Conservation (phyloP, 805 yeast genomes). For the Metschnikowia chrysomelidarum region DNA sequence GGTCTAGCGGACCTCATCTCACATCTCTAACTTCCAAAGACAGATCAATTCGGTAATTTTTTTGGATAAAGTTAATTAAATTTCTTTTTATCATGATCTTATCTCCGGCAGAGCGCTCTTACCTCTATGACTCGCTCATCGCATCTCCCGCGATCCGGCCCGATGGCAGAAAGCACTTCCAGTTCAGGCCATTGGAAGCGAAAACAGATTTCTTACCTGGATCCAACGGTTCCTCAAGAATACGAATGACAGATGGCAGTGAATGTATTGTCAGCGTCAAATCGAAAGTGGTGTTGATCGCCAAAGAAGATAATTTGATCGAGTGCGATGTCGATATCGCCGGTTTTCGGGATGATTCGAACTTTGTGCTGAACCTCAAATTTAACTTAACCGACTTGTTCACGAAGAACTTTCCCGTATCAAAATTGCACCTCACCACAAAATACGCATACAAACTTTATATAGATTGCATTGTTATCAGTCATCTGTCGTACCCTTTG, state of each 20-base stretch:
- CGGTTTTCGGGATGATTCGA: conserved; percentile 77
- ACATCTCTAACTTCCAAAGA: neutral
- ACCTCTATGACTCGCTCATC: conserved; percentile 68
- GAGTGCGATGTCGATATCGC: conserved; percentile 79
- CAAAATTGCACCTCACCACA: conserved; percentile 59
- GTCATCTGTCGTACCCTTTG: conserved; percentile 77
- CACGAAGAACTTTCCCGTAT: conserved; percentile 50
- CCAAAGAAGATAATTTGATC: conserved; percentile 48
- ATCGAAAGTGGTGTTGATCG: conserved; percentile 63
- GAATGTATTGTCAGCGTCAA: conserved; percentile 93
- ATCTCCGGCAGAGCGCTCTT: conserved; percentile 75
- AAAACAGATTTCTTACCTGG: conserved; percentile 76
- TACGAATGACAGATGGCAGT: conserved; percentile 83
- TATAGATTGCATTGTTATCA: conserved; percentile 77
- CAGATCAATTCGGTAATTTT: neutral
- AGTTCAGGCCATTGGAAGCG: conserved; percentile 85
- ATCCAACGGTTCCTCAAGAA: conserved; percentile 90
- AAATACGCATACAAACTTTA: conserved; percentile 73
- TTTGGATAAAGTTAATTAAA: neutral
- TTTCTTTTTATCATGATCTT: conserved; percentile 47
- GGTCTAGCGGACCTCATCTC: conserved; percentile 4
- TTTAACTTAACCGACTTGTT: conserved; percentile 58
- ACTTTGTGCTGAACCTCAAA: conserved; percentile 60
- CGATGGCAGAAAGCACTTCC: conserved; percentile 73
- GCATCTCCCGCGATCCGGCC: conserved; percentile 69